These are phyloP conservation scores for Circinella minor DNA, from an alignment of 371 early-diverging fungal species.

Conservation along the genomic window DNA sequence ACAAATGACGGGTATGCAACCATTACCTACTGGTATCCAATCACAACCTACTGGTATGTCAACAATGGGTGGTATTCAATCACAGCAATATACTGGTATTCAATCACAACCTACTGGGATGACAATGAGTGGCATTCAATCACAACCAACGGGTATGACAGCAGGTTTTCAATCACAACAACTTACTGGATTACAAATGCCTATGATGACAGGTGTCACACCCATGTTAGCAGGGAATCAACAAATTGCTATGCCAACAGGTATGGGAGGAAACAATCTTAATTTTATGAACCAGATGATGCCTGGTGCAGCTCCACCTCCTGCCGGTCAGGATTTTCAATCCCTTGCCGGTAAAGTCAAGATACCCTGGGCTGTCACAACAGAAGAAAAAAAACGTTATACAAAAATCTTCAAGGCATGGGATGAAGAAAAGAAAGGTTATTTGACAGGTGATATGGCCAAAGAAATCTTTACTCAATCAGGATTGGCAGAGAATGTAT, in stretches of 20 bases:
- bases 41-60: slow-evolving; percentile 18
- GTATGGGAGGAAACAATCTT: slow-evolving; percentile 44
- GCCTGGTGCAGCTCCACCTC: slow-evolving; percentile 33
- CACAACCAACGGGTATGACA: slow-evolving; percentile 10
- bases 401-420: slow-evolving; percentile 87
- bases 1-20: slow-evolving; percentile 13
- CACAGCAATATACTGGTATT: slow-evolving; percentile 6
- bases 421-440: slow-evolving; percentile 81
- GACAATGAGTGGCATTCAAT: slow-evolving; percentile 16
- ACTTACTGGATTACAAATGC: slow-evolving; percentile 31
- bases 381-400: slow-evolving; percentile 80
- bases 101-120: slow-evolving; percentile 12
- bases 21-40: slow-evolving; percentile 16
- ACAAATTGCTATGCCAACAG: slow-evolving; percentile 45
- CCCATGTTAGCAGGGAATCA: slow-evolving; percentile 22
- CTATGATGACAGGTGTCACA: slow-evolving; percentile 42
- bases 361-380: slow-evolving; percentile 81
- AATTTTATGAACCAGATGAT: slow-evolving; percentile 54
- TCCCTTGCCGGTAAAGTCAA: slow-evolving; percentile 38
- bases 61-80: background rate
- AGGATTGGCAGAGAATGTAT: slow-evolving; percentile 77
- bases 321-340: slow-evolving; percentile 28
- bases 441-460: slow-evolving; percentile 80
- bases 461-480: slow-evolving; percentile 86
- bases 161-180: slow-evolving; percentile 20